phyloP scores from a whole-genome alignment of 495 filamentous ascomycete genomes.

The Aspergillus bridgeri region DNA sequence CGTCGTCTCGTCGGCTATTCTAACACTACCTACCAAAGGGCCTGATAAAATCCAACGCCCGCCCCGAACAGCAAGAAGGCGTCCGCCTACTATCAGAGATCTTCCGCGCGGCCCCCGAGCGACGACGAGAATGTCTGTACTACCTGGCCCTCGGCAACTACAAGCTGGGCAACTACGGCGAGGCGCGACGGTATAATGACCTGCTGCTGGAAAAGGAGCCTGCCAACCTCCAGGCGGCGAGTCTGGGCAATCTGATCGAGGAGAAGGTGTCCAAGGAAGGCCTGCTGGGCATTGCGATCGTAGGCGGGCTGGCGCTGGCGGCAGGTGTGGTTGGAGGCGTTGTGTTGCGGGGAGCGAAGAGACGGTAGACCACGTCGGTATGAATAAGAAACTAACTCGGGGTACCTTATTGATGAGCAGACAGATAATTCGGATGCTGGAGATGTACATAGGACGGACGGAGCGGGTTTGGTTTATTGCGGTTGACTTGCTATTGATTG shows the following conservation, averaged over 20 bases:
- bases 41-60: constrained; percentile 83
- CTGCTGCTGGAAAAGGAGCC: constrained; percentile 84
- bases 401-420: neutral
- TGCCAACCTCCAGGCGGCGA: constrained; percentile 80
- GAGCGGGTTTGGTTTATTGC: constrained; percentile 2
- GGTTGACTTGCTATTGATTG: neutral
- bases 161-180: constrained; percentile 95
- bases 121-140: constrained; percentile 94
- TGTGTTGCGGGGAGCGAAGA: constrained; percentile 66
- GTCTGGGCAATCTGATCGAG: constrained; percentile 81
- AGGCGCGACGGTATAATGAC: constrained; percentile 93
- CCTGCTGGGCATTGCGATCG: constrained; percentile 90
- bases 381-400: neutral
- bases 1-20: neutral
- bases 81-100: constrained; percentile 94
- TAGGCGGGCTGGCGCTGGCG: constrained; percentile 87
- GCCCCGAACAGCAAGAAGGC: constrained; percentile 88
- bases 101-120: constrained; percentile 86
- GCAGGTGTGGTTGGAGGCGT: constrained; percentile 90
- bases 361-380: constrained; percentile 36
- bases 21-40: constrained; percentile 51
- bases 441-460: constrained; percentile 19
- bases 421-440: neutral
- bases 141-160: constrained; percentile 96
- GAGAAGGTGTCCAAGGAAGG: constrained; percentile 96